Evolutionary conservation across 116 monocot species (phyloP).

Genomic region (Trichopus zeylanicus): DNA sequence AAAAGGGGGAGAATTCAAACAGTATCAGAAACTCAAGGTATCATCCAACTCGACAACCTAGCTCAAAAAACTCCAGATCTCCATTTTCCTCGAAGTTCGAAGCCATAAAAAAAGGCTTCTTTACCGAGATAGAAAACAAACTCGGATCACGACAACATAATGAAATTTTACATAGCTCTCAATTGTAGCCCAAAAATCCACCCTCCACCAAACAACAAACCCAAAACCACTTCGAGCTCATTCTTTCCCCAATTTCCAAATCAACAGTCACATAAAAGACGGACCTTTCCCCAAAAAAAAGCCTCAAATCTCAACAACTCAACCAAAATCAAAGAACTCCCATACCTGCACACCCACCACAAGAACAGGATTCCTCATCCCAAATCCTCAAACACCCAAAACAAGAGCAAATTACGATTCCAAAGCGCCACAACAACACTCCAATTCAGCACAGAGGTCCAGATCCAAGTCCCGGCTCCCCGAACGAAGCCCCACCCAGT

Average conservation of each 20-base stretch:
- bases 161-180: too few relatives aligned
- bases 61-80: background rate
- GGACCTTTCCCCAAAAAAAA: background rate
- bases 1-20: background rate
- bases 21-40: background rate
- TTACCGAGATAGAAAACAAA: too few relatives aligned
- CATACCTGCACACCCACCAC: background rate
- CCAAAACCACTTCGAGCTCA: background rate
- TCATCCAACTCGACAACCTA: background rate
- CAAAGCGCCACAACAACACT: background rate
- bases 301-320: background rate
- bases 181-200: background rate
- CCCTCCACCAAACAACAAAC: too few relatives aligned
- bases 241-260: background rate
- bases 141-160: too few relatives aligned
- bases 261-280: background rate
- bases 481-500: background rate
- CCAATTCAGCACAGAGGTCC: background rate
- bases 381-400: background rate
- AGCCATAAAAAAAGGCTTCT: background rate
- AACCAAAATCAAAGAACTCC: background rate
- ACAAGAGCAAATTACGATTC: too few relatives aligned
- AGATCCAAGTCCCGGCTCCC: background rate
- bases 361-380: slow-evolving; percentile 3
- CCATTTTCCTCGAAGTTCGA: background rate